A percentile compares a stretch with the other conserved stretches of the same genome.
These are phyloP conservation scores for Colletotrichum orbiculare DNA, from an alignment of 2,329 filamentous ascomycete species.

Conservation along the genomic window DNA sequence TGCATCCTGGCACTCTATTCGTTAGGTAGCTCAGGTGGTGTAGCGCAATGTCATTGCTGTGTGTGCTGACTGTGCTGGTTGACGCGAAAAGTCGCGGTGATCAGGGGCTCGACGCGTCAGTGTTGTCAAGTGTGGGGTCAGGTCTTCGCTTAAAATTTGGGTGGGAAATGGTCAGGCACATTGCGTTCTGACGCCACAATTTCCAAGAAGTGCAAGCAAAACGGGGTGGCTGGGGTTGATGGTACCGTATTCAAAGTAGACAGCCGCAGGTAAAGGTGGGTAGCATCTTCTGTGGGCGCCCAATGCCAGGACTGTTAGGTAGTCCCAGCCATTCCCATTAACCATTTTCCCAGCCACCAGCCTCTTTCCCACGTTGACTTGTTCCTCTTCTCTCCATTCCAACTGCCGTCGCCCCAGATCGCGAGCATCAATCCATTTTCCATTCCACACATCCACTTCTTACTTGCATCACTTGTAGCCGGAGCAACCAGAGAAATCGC, in stretches of 20 bases:
- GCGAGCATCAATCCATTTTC: constrained; percentile 27
- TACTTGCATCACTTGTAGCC: constrained; percentile 35
- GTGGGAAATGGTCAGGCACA: constrained; percentile 11
- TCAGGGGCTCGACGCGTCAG: constrained; percentile 26
- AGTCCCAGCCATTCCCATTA: constrained; percentile 23
- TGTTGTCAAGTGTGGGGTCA: constrained; percentile 10
- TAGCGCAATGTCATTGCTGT: not conserved
- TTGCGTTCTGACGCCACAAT: too few relatives aligned
- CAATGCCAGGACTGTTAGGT: not conserved
- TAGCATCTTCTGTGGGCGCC: too few relatives aligned
- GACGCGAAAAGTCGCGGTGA: constrained; percentile 37
- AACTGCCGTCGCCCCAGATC: constrained; percentile 33
- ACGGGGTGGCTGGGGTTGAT: constrained; percentile 33
- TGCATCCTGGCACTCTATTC: too few relatives aligned
- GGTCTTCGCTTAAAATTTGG: constrained; percentile 29
- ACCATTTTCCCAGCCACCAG: constrained; percentile 31
- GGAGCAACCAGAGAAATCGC: constrained; percentile 33
- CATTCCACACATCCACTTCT: constrained; percentile 37
- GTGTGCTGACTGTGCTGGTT: constrained; percentile 6
- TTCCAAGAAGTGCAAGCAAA: not conserved
- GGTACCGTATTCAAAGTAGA: too few relatives aligned
- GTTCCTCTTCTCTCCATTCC: constrained; percentile 25
- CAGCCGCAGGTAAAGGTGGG: too few relatives aligned
- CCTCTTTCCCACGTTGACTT: constrained; percentile 28
- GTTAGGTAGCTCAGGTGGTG: too few relatives aligned